These are phyloP conservation scores for Penicillium turbatum DNA, from an alignment of 495 filamentous ascomycete species.

Conservation along the genomic window DNA sequence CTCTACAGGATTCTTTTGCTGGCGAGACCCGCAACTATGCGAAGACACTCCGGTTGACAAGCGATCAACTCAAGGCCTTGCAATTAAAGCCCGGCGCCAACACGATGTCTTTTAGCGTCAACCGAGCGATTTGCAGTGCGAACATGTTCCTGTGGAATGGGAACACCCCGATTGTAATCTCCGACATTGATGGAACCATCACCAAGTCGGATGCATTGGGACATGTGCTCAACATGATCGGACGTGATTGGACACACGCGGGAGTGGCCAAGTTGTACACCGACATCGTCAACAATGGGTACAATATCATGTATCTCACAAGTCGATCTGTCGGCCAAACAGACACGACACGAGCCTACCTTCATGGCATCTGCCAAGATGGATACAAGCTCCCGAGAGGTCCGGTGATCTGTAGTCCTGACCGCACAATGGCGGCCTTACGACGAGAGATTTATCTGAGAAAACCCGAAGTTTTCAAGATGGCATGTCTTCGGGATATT, in stretches of 20 bases:
- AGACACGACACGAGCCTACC: slow-evolving; percentile 84
- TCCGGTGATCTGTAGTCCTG: slow-evolving; percentile 90
- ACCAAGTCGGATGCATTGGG: slow-evolving; percentile 97
- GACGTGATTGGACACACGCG: slow-evolving; percentile 95
- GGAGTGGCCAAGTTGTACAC: slow-evolving; percentile 96
- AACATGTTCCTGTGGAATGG: slow-evolving; percentile 91
- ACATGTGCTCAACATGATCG: slow-evolving; percentile 97
- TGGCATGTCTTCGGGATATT: slow-evolving; percentile 95
- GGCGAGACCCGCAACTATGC: slow-evolving; percentile 83
- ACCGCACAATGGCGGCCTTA: slow-evolving; percentile 93
- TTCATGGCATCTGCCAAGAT: slow-evolving; percentile 86
- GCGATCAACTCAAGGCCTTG: slow-evolving; percentile 87
- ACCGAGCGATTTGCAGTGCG: slow-evolving; percentile 84
- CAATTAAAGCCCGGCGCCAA: slow-evolving; percentile 81
- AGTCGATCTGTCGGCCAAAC: slow-evolving; percentile 90
- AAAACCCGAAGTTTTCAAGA: slow-evolving; percentile 99
- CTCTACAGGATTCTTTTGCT: slow-evolving; percentile 49
- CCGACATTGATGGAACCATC: slow-evolving; percentile 98
- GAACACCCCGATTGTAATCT: slow-evolving; percentile 90
- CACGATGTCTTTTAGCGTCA: slow-evolving; percentile 92
- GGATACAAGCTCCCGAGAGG: slow-evolving; percentile 81
- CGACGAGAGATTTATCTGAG: slow-evolving; percentile 91
- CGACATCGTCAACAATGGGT: slow-evolving; percentile 93
- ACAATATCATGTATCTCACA: slow-evolving; percentile 98
- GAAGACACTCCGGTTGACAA: slow-evolving; percentile 94